Evolutionary conservation across 2,329 filamentous ascomycete species (phyloP).

Genomic region (Apiospora arundinis): DNA sequence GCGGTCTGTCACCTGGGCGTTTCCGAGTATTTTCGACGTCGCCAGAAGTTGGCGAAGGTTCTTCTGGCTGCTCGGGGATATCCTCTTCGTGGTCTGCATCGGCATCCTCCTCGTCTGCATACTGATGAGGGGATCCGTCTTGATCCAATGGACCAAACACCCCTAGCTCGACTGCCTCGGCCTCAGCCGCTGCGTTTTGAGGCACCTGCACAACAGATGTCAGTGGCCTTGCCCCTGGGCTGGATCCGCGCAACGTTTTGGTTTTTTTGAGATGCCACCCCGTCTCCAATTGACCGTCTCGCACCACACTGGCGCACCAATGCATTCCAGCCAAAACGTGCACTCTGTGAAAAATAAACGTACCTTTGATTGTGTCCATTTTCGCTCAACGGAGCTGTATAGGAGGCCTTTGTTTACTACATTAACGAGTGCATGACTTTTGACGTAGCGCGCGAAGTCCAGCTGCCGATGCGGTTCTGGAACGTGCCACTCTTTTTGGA

Average conservation of each 20-base stretch:
- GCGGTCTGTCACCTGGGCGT: slow-evolving; percentile 52
- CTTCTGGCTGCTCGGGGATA: slow-evolving; percentile 37
- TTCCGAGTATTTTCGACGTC: slow-evolving; percentile 57
- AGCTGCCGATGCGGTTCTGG: slow-evolving; percentile 67
- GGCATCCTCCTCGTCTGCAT: slow-evolving; percentile 41
- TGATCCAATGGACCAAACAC: slow-evolving; percentile 63
- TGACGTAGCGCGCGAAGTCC: slow-evolving; percentile 69
- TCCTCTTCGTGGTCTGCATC: slow-evolving; percentile 45
- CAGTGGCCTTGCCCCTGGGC: slow-evolving; percentile 42
- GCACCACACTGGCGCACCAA: slow-evolving; percentile 14
- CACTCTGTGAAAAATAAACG: slow-evolving; percentile 25
- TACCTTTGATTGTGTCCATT: slow-evolving; percentile 59
- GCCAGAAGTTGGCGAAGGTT: slow-evolving; percentile 38
- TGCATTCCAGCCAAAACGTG: neutral
- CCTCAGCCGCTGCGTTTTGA: slow-evolving; percentile 53
- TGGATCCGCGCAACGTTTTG: slow-evolving; percentile 35
- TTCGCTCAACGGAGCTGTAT: slow-evolving; percentile 65
- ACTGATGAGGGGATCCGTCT: slow-evolving; percentile 38
- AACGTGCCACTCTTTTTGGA: slow-evolving; percentile 73
- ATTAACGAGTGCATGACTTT: slow-evolving; percentile 67
- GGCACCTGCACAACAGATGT: slow-evolving; percentile 54
- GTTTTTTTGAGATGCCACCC: slow-evolving; percentile 22
- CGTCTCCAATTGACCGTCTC: slow-evolving; percentile 17
- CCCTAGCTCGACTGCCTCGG: slow-evolving; percentile 55
- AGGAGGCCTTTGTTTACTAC: slow-evolving; percentile 69